Conservation (phyloP, 2,329 filamentous ascomycete genomes). For the Bertia moriformis region DNA sequence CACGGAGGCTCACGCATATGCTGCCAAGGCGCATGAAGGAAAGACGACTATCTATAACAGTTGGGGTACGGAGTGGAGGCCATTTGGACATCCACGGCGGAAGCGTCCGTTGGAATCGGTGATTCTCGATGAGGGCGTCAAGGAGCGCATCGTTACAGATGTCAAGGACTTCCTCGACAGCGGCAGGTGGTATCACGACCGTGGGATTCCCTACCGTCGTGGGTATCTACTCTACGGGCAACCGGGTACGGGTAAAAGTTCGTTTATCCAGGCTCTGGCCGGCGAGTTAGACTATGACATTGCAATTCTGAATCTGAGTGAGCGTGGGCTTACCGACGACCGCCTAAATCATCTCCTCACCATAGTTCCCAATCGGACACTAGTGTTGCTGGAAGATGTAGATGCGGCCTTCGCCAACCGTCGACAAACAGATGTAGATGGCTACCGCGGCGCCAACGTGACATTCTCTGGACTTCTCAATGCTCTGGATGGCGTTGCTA, state of each 20-base stretch:
- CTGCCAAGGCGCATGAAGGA: constrained; percentile 44
- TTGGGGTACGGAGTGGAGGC: constrained; percentile 45
- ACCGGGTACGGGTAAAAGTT: constrained; percentile 55
- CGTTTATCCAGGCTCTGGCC: constrained; percentile 57
- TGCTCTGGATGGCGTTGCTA: constrained; percentile 48
- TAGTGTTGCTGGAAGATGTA: constrained; percentile 54
- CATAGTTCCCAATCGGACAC: constrained; percentile 47
- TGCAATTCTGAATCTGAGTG: constrained; percentile 53
- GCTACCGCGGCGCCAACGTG: constrained; percentile 52
- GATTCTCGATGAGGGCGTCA: constrained; percentile 47
- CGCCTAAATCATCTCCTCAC: constrained; percentile 51
- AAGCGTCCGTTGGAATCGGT: constrained; percentile 53
- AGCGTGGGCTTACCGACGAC: constrained; percentile 53
- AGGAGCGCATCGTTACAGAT: constrained; percentile 47
- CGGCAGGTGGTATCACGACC: constrained; percentile 52
- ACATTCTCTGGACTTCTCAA: constrained; percentile 53
- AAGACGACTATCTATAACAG: constrained; percentile 56
- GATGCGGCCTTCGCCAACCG: constrained; percentile 55
- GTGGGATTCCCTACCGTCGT: constrained; percentile 55
- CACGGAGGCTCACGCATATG: constrained; percentile 46
- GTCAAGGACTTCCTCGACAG: constrained; percentile 47
- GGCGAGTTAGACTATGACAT: constrained; percentile 57
- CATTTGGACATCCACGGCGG: constrained; percentile 47
- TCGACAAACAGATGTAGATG: constrained; percentile 41
- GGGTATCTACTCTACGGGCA: constrained; percentile 55